Evolutionary conservation across 140 eudicot genomes (phyloP).

Genomic region (Oenanthe javanica): DNA sequence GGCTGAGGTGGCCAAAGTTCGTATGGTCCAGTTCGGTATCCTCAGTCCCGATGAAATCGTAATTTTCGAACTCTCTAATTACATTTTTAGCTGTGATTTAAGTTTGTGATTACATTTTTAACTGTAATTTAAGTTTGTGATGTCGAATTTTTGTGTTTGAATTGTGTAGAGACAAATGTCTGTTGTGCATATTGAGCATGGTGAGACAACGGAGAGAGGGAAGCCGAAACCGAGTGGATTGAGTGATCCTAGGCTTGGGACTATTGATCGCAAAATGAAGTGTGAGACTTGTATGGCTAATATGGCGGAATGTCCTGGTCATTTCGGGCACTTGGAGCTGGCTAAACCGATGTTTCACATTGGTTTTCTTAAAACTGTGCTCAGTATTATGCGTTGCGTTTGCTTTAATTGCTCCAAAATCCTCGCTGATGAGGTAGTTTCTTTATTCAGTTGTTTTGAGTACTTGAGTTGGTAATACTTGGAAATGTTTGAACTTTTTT

Average conservation of each 20-base stretch:
- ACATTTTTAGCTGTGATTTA: not conserved
- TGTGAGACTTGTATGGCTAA: slow-evolving; percentile 97
- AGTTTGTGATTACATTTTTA: not conserved
- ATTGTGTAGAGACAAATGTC: slow-evolving; percentile 88
- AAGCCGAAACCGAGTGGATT: slow-evolving; percentile 85
- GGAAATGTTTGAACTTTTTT: not conserved
- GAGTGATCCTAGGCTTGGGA: slow-evolving; percentile 88
- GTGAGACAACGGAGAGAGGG: slow-evolving; percentile 93
- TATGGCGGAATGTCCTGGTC: slow-evolving; percentile 99
- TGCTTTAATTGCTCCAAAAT: slow-evolving; percentile 98
- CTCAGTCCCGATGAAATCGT: slow-evolving; percentile 97
- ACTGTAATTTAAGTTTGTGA: not conserved
- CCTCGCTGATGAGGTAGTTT: slow-evolving; percentile 73
- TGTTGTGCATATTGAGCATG: slow-evolving; percentile 79
- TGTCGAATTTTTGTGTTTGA: not conserved
- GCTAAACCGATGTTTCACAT: slow-evolving; percentile 97
- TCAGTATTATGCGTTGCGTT: slow-evolving; percentile 83
- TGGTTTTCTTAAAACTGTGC: slow-evolving; percentile 87
- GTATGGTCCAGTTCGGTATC: slow-evolving; percentile 80
- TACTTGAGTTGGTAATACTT: not conserved
- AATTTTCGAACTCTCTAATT: slow-evolving; percentile 17
- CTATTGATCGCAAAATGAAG: slow-evolving; percentile 86
- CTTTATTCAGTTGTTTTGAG: not conserved
- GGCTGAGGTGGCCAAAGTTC: slow-evolving; percentile 93
- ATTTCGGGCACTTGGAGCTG: slow-evolving; percentile 97